Evolutionary conservation across 352 stramenopile species (phyloP).

Genomic region (Pythium periplocum): DNA sequence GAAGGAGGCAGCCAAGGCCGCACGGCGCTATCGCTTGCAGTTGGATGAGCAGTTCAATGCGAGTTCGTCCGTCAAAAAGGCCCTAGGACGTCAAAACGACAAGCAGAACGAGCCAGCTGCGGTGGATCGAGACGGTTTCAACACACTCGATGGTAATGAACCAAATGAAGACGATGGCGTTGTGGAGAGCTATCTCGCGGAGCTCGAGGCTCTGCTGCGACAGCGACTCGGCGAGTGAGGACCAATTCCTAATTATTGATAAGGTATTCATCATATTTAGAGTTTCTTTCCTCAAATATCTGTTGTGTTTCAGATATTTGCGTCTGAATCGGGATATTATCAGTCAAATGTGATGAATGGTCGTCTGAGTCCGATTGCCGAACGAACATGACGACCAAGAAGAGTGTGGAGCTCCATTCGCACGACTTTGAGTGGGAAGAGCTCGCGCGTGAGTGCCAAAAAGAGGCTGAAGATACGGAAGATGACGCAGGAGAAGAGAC

Average conservation of each 20-base stretch:
- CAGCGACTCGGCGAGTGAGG: constrained; percentile 2
- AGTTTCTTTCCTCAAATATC: no score
- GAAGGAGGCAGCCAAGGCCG: constrained; percentile 36
- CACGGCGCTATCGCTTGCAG: constrained; percentile 30
- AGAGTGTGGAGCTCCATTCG: constrained; percentile 59
- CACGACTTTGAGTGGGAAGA: constrained; percentile 78
- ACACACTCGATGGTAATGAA: background rate
- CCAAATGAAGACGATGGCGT: constrained; percentile 1
- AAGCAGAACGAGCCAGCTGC: background rate
- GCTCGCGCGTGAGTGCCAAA: constrained; percentile 40
- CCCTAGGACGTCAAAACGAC: background rate
- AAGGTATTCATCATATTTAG: no score
- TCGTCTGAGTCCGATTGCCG: no score
- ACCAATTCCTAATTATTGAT: background rate
- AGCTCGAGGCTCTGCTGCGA: constrained; percentile 12
- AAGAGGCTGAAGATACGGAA: constrained; percentile 3
- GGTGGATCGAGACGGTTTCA: background rate
- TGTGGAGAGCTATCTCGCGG: constrained; percentile 5
- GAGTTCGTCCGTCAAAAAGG: background rate
- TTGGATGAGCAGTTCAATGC: constrained; percentile 22
- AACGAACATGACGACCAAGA: constrained; percentile 7
- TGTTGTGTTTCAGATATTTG: no score
- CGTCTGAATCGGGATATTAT: no score
- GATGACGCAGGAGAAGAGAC: background rate
- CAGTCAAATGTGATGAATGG: no score